Base-by-base conservation (phyloP, 2,329 filamentous ascomycete genomes). In the Aphanoascus verrucosus region DNA sequence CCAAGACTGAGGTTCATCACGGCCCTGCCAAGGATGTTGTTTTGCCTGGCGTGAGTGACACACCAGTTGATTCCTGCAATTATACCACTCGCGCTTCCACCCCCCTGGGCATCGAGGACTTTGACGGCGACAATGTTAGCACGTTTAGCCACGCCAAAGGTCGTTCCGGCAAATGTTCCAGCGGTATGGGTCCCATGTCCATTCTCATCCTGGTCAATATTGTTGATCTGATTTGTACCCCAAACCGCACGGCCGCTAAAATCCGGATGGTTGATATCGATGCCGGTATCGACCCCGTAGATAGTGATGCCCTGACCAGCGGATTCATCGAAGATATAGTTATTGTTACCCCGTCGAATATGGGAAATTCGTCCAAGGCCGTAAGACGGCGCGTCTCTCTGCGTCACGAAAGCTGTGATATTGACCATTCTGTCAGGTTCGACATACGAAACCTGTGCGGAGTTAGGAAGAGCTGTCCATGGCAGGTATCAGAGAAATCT, bases 21-120 rank as follows among this genome's bases (percentile, higher is more conserved):
- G 47, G 64, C 45, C 57, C 64, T 67, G 32, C 58, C 59, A 19
- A 52, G 49, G 12, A 52, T 12, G 17, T 61, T 61, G 54, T 66
- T 67, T 54, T 42, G 55, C 37, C 58, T 62, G 48, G 65, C 65
- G 53, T 68, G 61, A 35, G 64, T 63, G 52, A 60, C 65, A 47
- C 65, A 65, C 65, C 64, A 71, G 40, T 67, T 62, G 61, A 79
- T 76, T 14, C 75, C 78, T n/a, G 69, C 64, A 56, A 80, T 70
- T 56, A 76, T 74, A 57, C 71, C 68, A 20, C 68, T 65, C 44
- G 67, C 68, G 17, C 67, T 72, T 31, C 77, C 77, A 47, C 68
- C 67, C 41, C 74, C 73, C 12, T 73, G 61, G 32, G 66, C 67
- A 44, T 71, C 71, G 19, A 77, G 69, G 56, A 68, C 75, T 63